A percentile compares a stretch with the other conserved stretches of the same genome.
Evolutionary conservation across 495 filamentous ascomycete species (phyloP).

Genomic region (Aspergillus panamensis): DNA sequence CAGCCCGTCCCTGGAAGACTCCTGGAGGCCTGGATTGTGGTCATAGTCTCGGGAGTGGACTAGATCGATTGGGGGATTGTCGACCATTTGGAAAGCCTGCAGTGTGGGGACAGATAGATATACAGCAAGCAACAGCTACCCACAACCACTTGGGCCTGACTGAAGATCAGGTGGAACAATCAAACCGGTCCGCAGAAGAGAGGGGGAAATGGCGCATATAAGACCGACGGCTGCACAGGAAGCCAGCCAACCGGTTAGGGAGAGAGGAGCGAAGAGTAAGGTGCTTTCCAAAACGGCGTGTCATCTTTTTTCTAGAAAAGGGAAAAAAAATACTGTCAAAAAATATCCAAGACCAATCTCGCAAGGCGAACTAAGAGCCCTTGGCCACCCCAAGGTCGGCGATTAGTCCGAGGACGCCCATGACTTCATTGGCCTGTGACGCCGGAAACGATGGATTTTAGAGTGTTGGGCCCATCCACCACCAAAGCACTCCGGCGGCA

Average conservation of each 20-base stretch:
- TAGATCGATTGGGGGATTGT: conserved; percentile 37
- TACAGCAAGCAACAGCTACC: background rate
- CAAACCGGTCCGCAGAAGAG: background rate
- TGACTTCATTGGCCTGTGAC: conserved; percentile 2
- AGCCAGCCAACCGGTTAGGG: background rate
- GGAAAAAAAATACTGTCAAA: conserved; percentile 7
- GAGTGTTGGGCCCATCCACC: background rate
- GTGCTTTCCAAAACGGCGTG: conserved; percentile 14
- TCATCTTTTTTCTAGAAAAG: conserved; percentile 6
- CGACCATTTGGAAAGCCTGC: conserved; percentile 26
- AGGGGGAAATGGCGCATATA: background rate
- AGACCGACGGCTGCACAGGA: background rate
- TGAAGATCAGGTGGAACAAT: background rate
- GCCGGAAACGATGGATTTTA: background rate
- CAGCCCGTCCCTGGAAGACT: background rate
- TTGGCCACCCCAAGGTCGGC: conserved; percentile 13
- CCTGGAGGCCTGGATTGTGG: conserved; percentile 10
- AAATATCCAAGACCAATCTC: conserved; percentile 4
- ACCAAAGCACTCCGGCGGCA: conserved; percentile 1
- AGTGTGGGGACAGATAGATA: background rate
- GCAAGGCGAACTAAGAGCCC: conserved; percentile 3
- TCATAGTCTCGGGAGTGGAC: conserved; percentile 32
- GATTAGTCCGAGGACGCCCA: conserved; percentile 3
- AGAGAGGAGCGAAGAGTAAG: background rate
- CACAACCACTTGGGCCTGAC: background rate